These are phyloP conservation scores for Penicillium longicatenatum DNA, from an alignment of 495 filamentous ascomycete species.

Conservation along the genomic window DNA sequence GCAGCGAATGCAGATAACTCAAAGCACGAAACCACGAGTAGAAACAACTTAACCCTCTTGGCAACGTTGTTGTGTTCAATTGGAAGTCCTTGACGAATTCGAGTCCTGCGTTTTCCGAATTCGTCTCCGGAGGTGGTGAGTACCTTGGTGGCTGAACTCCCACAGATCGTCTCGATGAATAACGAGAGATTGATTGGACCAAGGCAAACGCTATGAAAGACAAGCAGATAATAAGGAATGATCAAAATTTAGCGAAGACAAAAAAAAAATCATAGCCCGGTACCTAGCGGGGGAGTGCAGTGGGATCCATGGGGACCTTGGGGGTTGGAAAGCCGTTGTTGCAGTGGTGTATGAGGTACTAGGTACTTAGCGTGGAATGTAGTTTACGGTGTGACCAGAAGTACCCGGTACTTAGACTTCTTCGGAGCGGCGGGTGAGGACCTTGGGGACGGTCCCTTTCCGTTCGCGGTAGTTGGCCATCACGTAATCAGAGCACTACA, in stretches of 20 bases:
- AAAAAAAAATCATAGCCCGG: conserved; percentile 13
- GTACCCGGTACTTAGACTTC: conserved; percentile 23
- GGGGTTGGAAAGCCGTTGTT: conserved; percentile 26
- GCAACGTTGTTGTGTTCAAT: conserved; percentile 11
- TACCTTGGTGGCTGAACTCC: conserved; percentile 15
- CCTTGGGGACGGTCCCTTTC: conserved; percentile 40
- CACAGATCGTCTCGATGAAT: conserved; percentile 5
- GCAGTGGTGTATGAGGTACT: conserved; percentile 12
- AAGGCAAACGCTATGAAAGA: neutral
- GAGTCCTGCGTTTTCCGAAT: neutral
- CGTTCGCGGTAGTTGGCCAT: conserved; percentile 18
- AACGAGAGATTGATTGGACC: neutral
- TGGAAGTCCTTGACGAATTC: neutral
- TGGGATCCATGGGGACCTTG: conserved; percentile 36
- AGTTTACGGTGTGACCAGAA: neutral
- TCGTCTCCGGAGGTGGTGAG: conserved; percentile 1
- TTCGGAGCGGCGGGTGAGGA: conserved; percentile 27
- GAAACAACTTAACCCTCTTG: conserved; percentile 2
- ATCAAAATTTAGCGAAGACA: conserved; percentile 29
- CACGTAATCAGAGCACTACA: neutral
- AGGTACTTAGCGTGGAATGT: conserved; percentile 11
- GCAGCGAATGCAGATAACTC: conserved; percentile 6
- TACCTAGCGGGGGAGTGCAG: conserved; percentile 15
- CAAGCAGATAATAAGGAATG: conserved; percentile 4
- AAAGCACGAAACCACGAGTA: conserved; percentile 3